These are phyloP conservation scores for Cardiospermum halicacabum DNA, from an alignment of 345 rosid species.

Conservation along the genomic window DNA sequence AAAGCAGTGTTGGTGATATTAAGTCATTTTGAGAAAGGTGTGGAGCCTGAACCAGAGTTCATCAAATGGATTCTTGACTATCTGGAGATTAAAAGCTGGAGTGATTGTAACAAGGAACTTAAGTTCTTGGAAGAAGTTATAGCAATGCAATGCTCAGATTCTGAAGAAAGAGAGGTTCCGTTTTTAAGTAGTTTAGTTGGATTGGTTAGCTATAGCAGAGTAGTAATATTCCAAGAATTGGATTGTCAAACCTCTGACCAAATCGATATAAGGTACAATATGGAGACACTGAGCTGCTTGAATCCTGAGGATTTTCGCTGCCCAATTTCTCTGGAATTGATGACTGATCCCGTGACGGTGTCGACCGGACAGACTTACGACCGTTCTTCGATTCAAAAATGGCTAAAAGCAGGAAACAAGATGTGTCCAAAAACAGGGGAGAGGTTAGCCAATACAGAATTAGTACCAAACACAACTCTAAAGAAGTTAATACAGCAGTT, in stretches of 20 bases:
- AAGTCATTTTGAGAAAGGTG: constrained; percentile 46
- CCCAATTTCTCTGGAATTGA: constrained; percentile 81
- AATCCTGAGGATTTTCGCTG: constrained; percentile 78
- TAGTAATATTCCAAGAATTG: constrained; percentile 42
- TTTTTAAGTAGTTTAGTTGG: constrained; percentile 57
- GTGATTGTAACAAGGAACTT: constrained; percentile 50
- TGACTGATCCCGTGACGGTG: constrained; percentile 78
- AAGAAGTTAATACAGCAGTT: constrained; percentile 55
- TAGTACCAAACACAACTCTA: constrained; percentile 55
- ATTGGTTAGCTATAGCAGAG: constrained; percentile 64
- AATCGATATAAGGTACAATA: constrained; percentile 20
- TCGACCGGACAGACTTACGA: constrained; percentile 88
- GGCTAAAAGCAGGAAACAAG: constrained; percentile 70
- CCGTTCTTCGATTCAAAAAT: constrained; percentile 69
- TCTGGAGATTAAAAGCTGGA: constrained; percentile 58
- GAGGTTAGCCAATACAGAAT: constrained; percentile 41
- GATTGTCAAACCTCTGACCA: constrained; percentile 24
- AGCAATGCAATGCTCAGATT: constrained; percentile 24
- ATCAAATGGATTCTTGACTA: constrained; percentile 44
- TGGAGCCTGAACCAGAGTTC: constrained; percentile 36
- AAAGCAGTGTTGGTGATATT: constrained; percentile 31
- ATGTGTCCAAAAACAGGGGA: constrained; percentile 85
- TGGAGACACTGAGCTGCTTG: constrained; percentile 45
- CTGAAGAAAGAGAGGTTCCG: constrained; percentile 38
- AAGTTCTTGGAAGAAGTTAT: constrained; percentile 58